phyloP scores from a whole-genome alignment of 2,329 filamentous ascomycete genomes.

The Neurospora sp. region DNA sequence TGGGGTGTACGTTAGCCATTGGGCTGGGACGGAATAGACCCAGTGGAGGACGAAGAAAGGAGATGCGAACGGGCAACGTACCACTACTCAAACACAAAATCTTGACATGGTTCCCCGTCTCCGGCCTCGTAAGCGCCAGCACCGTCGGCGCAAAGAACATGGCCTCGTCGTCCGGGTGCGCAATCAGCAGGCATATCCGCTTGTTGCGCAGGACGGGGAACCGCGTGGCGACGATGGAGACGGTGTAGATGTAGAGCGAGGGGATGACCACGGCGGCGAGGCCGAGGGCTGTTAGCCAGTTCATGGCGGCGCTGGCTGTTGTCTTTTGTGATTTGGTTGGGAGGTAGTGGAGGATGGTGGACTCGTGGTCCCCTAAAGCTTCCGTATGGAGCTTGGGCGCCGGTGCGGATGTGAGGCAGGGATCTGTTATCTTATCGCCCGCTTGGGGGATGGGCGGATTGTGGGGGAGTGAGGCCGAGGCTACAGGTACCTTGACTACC shows the following conservation, averaged over 20 bases:
- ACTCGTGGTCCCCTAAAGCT: background rate
- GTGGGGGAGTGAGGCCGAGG: background rate
- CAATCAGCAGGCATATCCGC: conserved; percentile 84
- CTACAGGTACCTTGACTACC: background rate
- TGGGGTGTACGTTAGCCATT: background rate
- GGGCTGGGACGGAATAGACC: too few relatives aligned
- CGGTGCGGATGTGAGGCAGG: background rate
- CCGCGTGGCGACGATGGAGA: conserved; percentile 33
- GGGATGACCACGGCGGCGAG: conserved; percentile 33
- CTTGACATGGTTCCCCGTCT: conserved; percentile 80
- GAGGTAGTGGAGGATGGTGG: background rate
- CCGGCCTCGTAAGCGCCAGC: conserved; percentile 69
- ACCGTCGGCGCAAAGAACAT: conserved; percentile 98
- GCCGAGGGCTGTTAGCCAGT: conserved; percentile 21
- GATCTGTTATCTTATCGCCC: background rate
- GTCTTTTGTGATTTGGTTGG: background rate
- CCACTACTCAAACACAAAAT: conserved; percentile 88
- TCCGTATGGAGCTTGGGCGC: background rate
- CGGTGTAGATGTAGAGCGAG: conserved; percentile 42
- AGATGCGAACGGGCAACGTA: conserved; percentile 20
- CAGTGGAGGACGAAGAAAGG: background rate
- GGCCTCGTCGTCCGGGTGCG: conserved; percentile 95
- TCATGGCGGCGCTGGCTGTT: conserved; percentile 14
- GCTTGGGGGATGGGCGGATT: background rate
- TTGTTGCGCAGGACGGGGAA: conserved; percentile 68